Evolutionary conservation across 169 alveolate genomes (phyloP).

Genomic region (Babesia ovata): DNA sequence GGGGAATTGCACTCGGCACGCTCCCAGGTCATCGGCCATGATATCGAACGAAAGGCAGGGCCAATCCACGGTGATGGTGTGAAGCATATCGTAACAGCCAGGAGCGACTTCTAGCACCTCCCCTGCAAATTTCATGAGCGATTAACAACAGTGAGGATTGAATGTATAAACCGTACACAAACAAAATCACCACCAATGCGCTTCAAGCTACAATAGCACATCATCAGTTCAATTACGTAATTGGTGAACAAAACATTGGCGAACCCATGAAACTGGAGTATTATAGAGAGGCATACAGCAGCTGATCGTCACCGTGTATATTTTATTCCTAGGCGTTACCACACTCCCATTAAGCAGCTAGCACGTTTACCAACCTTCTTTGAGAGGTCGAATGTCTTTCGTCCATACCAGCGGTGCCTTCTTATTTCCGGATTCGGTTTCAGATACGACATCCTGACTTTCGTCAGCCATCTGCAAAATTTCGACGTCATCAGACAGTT

Average conservation of each 20-base stretch:
- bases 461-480: constrained; percentile 17
- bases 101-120: constrained; percentile 66
- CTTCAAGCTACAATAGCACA: no score
- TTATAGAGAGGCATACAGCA: no score
- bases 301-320: no score
- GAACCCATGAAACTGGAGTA: no score
- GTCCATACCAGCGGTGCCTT: constrained; percentile 49
- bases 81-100: constrained; percentile 70
- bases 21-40: constrained; percentile 48
- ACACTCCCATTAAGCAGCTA: no score
- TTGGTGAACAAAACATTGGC: no score
- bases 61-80: constrained; percentile 68
- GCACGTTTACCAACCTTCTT: constrained; percentile 43
- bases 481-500: background rate
- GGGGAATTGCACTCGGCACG: constrained; percentile 58
- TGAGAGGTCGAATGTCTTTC: constrained; percentile 59
- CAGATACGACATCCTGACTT: constrained; percentile 10
- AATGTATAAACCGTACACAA: no score
- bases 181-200: no score
- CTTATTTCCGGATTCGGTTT: background rate
- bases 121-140: constrained; percentile 24
- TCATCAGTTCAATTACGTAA: no score
- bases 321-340: no score
- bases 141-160: background rate
- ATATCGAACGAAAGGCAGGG: constrained; percentile 81